Base-by-base conservation (phyloP, 805 yeast species). In the Saccharomycopsis fermentans region DNA sequence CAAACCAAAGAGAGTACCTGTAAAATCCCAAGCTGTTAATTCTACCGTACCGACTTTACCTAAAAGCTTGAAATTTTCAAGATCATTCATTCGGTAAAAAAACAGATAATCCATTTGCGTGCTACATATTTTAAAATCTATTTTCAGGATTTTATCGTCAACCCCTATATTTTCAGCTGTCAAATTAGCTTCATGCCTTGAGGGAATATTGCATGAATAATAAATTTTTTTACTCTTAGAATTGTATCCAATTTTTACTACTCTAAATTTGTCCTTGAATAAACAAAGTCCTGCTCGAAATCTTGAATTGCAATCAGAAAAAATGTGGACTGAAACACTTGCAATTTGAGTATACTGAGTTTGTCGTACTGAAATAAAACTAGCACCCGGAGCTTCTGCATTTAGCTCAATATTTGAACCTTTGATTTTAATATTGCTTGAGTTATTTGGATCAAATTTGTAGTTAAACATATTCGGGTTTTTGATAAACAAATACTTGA, bases 11-110 rank as follows among this genome's bases (percentile, higher is more conserved):
- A 59, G 26, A 6, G 61, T 56, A 3, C 61, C 61, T 17, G 61
- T 59, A 40, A 59, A 59, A 56, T 59, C 61, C 61, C 61, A 59
- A 6, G 61, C 61, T 4, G 57, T 55, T n/a, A 37, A 56, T 4
- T 59, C 59, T 3, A 14, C 57, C 2, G 59, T 55, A 12, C 19
- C 32, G 17, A 52, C 36, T 12, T 36, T 36, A 9, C 59, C 61
- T 32, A 59, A 52, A n/a, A n/a, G 6, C 1, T 6, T 29, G 56
- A 59, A 59, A 11, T n/a, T n/a, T 11, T 51, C 19, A 48, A 21
- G 21, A 48, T n/a, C 39, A 19, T 17, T 51, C 24, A 32, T 12
- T 35, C 16, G 36, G 32, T 51, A 59, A 4, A 26, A 19, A 32
- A 59, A 59, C 8, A 14, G 11, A 36, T 59, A 59, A n/a, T 19